Percentiles rank a stretch among this genome's conserved stretches.
These are phyloP conservation scores for Trametes meyenii DNA, from an alignment of 768 basidiomycete species.

Conservation along the genomic window DNA sequence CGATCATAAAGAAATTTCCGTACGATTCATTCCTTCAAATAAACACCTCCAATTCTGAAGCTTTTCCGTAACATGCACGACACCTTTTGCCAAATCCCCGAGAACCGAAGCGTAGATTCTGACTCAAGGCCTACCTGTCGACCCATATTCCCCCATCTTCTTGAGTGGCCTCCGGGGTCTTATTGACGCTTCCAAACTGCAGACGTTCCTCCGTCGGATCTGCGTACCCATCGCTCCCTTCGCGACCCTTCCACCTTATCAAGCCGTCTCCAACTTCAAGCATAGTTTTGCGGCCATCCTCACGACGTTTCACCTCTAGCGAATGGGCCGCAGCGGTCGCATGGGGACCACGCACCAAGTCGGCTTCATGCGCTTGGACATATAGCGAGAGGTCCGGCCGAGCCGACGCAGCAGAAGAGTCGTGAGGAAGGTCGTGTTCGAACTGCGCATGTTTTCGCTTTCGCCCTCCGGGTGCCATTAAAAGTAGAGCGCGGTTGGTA, in stretches of 20 bases:
- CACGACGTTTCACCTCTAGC: slow-evolving; percentile 34
- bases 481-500: too few relatives aligned
- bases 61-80: background rate
- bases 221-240: background rate
- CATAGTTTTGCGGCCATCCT: slow-evolving; percentile 21
- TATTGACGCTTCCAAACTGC: slow-evolving; percentile 7
- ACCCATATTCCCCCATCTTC: slow-evolving; percentile 58
- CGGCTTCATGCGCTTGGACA: slow-evolving; percentile 78
- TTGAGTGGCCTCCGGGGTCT: slow-evolving; percentile 3
- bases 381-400: slow-evolving; percentile 30
- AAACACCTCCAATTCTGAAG: background rate
- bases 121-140: slow-evolving; percentile 68
- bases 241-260: slow-evolving; percentile 28
- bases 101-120: background rate
- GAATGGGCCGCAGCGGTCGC: slow-evolving; percentile 42
- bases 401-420: too few relatives aligned
- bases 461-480: too few relatives aligned
- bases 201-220: slow-evolving; percentile 12
- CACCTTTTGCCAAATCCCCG: background rate
- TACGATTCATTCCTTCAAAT: slow-evolving; percentile 25
- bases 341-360: slow-evolving; percentile 58
- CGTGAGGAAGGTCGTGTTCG: too few relatives aligned
- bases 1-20: slow-evolving; percentile 15
- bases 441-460: too few relatives aligned
- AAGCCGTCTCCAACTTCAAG: slow-evolving; percentile 37